Conservation (phyloP, 805 yeast genomes). For the Spathaspora sp. region DNA sequence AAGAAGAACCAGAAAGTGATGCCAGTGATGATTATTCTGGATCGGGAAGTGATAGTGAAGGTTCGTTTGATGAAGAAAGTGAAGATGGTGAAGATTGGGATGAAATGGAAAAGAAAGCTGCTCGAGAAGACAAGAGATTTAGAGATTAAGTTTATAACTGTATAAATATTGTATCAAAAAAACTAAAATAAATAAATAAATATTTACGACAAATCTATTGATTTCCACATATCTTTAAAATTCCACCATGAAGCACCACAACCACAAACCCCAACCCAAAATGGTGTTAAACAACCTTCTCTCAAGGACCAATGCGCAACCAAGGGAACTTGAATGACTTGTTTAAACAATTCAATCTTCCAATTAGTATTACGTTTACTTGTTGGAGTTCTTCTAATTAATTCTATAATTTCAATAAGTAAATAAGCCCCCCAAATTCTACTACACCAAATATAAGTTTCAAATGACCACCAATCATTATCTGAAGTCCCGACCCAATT, state of each 20-base stretch:
- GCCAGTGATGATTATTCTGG: slow-evolving; percentile 39
- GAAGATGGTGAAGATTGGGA: slow-evolving; percentile 55
- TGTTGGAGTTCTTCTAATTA: slow-evolving; percentile 37
- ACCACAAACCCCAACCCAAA: slow-evolving; percentile 47
- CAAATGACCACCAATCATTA: slow-evolving; percentile 39
- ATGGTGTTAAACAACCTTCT: slow-evolving; percentile 42
- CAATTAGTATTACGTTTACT: slow-evolving; percentile 33
- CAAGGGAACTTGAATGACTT: slow-evolving; percentile 37
- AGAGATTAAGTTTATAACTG: slow-evolving; percentile 17
- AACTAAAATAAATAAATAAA: background rate
- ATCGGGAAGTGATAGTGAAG: slow-evolving; percentile 29
- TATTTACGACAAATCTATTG: slow-evolving; percentile 24
- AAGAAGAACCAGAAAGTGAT: slow-evolving; percentile 46
- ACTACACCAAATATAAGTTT: slow-evolving; percentile 42
- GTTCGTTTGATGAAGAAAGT: slow-evolving; percentile 34
- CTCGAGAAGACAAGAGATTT: slow-evolving; percentile 38
- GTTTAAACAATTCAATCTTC: slow-evolving; percentile 33
- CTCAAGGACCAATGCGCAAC: slow-evolving; percentile 43
- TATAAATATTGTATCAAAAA: background rate
- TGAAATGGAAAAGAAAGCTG: slow-evolving; percentile 57
- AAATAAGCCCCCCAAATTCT: slow-evolving; percentile 43
- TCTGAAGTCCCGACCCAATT: slow-evolving; percentile 41
- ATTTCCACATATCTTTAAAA: slow-evolving; percentile 31
- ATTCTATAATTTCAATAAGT: slow-evolving; percentile 35
- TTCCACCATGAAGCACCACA: slow-evolving; percentile 43